Conservation (phyloP, 2,329 filamentous ascomycete species). For the Dryadomyces quercus-mongolicae region DNA sequence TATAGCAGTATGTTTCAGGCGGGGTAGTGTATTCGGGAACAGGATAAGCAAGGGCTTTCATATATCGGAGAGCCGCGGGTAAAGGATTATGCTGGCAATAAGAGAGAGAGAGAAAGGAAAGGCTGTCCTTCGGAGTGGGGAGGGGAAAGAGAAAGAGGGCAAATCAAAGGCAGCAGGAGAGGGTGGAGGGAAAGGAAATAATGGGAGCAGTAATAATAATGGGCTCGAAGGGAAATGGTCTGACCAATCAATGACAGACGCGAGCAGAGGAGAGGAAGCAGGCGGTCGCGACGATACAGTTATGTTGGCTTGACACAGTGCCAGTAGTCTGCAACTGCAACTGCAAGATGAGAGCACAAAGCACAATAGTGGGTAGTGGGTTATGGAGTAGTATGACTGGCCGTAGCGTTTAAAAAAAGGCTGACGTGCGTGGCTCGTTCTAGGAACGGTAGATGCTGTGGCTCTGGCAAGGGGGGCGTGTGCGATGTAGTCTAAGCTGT, state of each 20-base stretch:
- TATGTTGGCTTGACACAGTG: neutral
- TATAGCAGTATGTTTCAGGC: neutral
- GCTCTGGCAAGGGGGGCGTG: slow-evolving; percentile 5
- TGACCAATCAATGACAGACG: neutral
- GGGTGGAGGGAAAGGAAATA: neutral
- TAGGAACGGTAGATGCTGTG: neutral
- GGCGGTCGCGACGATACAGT: neutral
- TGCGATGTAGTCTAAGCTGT: neutral
- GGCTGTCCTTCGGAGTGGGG: neutral
- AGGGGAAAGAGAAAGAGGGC: neutral
- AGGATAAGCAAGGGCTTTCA: neutral
- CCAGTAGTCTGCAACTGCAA: neutral
- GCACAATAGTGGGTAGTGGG: neutral
- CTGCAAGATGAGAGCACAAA: neutral
- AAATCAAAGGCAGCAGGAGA: neutral
- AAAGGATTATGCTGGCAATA: neutral
- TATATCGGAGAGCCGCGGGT: neutral
- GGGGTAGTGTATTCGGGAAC: neutral
- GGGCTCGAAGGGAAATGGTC: neutral
- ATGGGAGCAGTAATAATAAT: neutral
- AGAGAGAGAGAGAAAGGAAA: neutral
- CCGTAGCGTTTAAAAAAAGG: neutral
- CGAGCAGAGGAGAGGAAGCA: neutral
- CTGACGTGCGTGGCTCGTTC: neutral
- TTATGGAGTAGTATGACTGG: neutral